Percentiles rank a stretch among this genome's conserved stretches.
These are phyloP conservation scores for Phytophthora tentaculata DNA, from an alignment of 352 stramenopile genomes.

Conservation along the genomic window DNA sequence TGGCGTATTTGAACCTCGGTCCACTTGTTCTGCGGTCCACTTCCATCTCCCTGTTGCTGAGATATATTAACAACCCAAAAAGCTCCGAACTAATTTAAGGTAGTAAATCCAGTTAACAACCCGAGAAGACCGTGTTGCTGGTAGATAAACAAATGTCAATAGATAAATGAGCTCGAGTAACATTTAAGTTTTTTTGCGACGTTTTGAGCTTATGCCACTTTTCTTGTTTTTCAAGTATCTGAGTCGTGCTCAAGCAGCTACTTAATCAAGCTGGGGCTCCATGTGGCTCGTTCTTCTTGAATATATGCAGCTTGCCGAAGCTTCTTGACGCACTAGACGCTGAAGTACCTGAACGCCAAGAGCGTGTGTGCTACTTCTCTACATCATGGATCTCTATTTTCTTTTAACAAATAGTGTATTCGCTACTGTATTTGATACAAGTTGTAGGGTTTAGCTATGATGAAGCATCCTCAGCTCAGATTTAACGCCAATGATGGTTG, in stretches of 20 bases:
- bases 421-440: background rate
- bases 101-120: too few species aligned
- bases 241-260: constrained; percentile 48
- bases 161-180: background rate
- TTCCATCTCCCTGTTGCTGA: background rate
- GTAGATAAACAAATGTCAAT: background rate
- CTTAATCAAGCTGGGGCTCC: constrained; percentile 69
- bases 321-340: constrained; percentile 22
- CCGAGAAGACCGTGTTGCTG: too few species aligned
- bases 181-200: too few species aligned
- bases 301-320: constrained; percentile 30
- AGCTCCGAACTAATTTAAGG: background rate
- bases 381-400: background rate
- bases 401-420: too few species aligned
- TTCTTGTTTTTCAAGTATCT: background rate
- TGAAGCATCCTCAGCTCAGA: background rate
- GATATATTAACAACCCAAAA: background rate
- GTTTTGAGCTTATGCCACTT: background rate
- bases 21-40: background rate
- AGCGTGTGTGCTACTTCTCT: background rate
- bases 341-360: constrained; percentile 14
- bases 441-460: background rate
- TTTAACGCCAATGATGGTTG: too few species aligned
- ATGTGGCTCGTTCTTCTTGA: constrained; percentile 66
- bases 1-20: too few species aligned